Evolutionary conservation across 2,329 filamentous ascomycete genomes (phyloP).

Genomic region (Colletotrichum chlorophyti): DNA sequence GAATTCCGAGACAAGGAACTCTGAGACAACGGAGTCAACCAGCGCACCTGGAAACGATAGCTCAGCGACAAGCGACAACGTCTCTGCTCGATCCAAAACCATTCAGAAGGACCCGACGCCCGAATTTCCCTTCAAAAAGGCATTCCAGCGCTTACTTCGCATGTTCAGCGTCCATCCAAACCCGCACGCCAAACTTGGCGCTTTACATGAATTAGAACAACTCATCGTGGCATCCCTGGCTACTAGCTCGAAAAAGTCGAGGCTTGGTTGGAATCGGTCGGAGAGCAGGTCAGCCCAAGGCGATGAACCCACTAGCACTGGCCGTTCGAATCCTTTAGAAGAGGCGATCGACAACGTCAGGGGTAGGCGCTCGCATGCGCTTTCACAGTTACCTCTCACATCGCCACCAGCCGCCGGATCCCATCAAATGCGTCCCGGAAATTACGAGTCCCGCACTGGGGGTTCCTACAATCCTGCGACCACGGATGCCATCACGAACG

Average conservation of each 20-base stretch:
- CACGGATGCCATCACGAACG: slow-evolving; percentile 69
- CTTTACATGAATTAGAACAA: slow-evolving; percentile 81
- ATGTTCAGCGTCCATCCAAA: slow-evolving; percentile 92
- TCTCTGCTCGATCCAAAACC: slow-evolving; percentile 38
- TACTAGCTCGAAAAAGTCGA: slow-evolving; percentile 40
- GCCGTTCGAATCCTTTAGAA: slow-evolving; percentile 59
- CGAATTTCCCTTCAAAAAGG: slow-evolving; percentile 81
- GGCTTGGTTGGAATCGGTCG: slow-evolving; percentile 41
- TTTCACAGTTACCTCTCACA: slow-evolving; percentile 43
- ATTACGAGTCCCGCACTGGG: slow-evolving; percentile 55
- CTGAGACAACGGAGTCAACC: slow-evolving; percentile 46
- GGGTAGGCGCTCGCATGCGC: slow-evolving; percentile 68
- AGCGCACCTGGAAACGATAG: slow-evolving; percentile 50
- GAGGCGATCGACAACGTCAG: slow-evolving; percentile 74
- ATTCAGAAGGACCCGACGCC: slow-evolving; percentile 42
- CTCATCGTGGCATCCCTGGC: slow-evolving; percentile 75
- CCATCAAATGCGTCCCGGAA: slow-evolving; percentile 47
- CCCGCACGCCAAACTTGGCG: slow-evolving; percentile 83
- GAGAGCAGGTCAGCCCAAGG: slow-evolving; percentile 39
- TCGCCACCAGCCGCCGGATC: slow-evolving; percentile 41
- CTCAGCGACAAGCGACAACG: slow-evolving; percentile 47
- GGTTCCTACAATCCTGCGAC: slow-evolving; percentile 58
- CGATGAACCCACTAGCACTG: slow-evolving; percentile 41
- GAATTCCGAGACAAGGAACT: slow-evolving; percentile 45
- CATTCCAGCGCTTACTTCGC: slow-evolving; percentile 79